Percentiles rank a stretch among this genome's conserved stretches.
These are phyloP conservation scores for Raphanus hybrid DNA, from an alignment of 441 rosid genomes.

Conservation along the genomic window DNA sequence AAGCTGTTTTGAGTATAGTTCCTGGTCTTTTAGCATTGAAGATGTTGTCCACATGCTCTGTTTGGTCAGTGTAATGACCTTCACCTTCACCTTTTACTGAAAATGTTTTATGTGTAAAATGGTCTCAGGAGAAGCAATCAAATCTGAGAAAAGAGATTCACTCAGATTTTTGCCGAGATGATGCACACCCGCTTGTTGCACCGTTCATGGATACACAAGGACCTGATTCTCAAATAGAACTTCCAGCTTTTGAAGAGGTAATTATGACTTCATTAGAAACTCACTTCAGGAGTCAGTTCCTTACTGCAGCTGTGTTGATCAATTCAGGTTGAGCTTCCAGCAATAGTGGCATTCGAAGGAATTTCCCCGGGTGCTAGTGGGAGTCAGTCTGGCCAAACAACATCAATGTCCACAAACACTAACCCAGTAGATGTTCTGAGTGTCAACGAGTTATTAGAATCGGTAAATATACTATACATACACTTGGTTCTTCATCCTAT, in stretches of 20 bases:
- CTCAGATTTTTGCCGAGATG: constrained; percentile 80
- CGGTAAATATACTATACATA: constrained; percentile 55
- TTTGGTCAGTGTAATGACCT: constrained; percentile 10
- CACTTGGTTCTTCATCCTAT: constrained; percentile 6
- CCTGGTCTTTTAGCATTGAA: neutral
- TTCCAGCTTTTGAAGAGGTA: constrained; percentile 72
- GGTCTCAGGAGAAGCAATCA: constrained; percentile 67
- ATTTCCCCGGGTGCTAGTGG: constrained; percentile 68
- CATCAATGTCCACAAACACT: constrained; percentile 58
- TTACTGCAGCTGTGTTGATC: constrained; percentile 21
- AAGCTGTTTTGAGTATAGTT: neutral
- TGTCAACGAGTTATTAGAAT: constrained; percentile 85
- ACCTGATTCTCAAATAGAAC: constrained; percentile 73
- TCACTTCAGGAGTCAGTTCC: neutral
- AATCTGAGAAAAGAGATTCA: constrained; percentile 63
- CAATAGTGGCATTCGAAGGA: constrained; percentile 69
- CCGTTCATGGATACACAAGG: constrained; percentile 52
- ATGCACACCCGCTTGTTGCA: constrained; percentile 62
- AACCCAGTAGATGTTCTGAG: constrained; percentile 60
- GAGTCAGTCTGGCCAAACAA: constrained; percentile 82
- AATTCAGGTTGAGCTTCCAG: constrained; percentile 72
- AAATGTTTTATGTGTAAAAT: constrained; percentile 17
- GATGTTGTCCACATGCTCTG: neutral
- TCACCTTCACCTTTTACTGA: neutral
- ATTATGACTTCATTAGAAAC: constrained; percentile 13